Percentiles rank a stretch among this genome's conserved stretches.
Evolutionary conservation across 257 asterid genomes (phyloP).

Genomic region (Mitragyna speciosa): DNA sequence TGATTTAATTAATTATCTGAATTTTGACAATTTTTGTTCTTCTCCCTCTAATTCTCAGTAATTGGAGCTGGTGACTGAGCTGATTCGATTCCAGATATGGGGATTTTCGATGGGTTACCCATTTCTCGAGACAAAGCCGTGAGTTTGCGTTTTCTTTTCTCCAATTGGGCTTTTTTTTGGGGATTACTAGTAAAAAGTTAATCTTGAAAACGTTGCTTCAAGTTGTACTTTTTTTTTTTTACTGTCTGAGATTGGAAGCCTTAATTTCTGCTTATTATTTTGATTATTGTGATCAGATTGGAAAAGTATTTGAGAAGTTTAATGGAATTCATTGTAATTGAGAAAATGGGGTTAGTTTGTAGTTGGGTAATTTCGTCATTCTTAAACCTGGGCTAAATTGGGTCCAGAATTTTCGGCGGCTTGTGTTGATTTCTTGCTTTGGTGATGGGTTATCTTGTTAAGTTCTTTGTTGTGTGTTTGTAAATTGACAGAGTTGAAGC

Average conservation of each 20-base stretch:
- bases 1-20: background rate
- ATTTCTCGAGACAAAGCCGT: constrained; percentile 82
- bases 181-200: background rate
- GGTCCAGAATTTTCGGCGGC: background rate
- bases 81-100: constrained; percentile 60
- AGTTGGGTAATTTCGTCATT: background rate
- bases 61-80: constrained; percentile 34
- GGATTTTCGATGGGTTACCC: constrained; percentile 87
- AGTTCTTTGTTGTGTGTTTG: background rate
- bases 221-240: background rate
- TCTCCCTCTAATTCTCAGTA: background rate
- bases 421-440: background rate
- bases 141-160: constrained; percentile 25
- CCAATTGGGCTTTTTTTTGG: background rate
- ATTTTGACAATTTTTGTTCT: background rate
- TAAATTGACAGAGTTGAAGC: background rate
- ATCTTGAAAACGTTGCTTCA: background rate
- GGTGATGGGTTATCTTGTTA: background rate
- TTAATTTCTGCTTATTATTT: background rate
- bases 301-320: background rate
- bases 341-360: background rate
- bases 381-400: background rate
- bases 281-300: background rate
- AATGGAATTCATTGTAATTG: background rate
- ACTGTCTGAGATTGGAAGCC: constrained; percentile 11